phyloP scores from a whole-genome alignment of 108 stramenopile species.

The Cyclotella atomus region DNA sequence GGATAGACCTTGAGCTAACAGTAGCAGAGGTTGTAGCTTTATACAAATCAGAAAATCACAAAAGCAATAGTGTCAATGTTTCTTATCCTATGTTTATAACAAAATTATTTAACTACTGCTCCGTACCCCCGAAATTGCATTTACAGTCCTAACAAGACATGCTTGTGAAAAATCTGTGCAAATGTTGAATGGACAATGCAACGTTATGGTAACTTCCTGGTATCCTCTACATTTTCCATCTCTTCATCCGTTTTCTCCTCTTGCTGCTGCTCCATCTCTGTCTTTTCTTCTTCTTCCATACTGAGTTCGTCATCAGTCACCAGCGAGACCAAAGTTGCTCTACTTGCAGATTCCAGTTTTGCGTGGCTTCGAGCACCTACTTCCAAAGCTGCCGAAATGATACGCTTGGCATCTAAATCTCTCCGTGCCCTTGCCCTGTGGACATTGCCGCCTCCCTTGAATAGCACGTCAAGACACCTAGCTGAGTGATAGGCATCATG shows the following conservation, averaged over 20 bases:
- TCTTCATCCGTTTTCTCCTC: constrained; percentile 15
- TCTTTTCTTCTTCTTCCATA: constrained; percentile 35
- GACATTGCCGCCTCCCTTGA: constrained; percentile 63
- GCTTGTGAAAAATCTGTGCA: constrained; percentile 6
- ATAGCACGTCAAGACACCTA: constrained; percentile 75
- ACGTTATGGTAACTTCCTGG: neutral
- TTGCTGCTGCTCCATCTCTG: constrained; percentile 21
- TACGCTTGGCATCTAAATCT: constrained; percentile 84
- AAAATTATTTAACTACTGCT: no score
- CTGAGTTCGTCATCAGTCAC: constrained; percentile 47
- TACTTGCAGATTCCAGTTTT: constrained; percentile 63
- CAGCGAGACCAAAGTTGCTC: constrained; percentile 41
- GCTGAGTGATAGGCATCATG: constrained; percentile 89
- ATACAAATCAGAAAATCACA: no score
- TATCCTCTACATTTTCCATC: constrained; percentile 9
- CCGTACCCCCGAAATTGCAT: no score
- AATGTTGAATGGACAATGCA: neutral
- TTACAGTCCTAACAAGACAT: constrained; percentile 4
- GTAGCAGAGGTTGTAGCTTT: no score
- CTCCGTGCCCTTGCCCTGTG: constrained; percentile 74
- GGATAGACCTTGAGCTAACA: no score
- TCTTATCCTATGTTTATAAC: no score
- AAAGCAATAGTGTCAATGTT: no score
- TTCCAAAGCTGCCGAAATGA: constrained; percentile 79
- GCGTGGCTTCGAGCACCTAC: constrained; percentile 82